A percentile compares a stretch with the other conserved stretches of the same genome.
phyloP scores from a whole-genome alignment of 1,139 yeast genomes.

The Pichia norvegensis region DNA sequence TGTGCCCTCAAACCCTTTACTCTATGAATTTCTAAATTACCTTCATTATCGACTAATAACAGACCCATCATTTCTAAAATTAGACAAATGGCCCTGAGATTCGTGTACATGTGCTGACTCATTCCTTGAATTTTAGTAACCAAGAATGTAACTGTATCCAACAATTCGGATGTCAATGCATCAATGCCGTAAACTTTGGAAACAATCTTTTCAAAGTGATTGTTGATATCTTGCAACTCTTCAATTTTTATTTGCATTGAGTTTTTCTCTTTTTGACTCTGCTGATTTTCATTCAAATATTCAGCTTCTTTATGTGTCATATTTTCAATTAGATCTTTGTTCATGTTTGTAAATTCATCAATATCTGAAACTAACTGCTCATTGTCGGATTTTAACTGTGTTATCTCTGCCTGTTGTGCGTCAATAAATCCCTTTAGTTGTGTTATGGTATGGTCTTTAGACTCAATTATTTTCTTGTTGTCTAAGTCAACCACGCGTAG shows the following conservation, averaged over 20 bases:
- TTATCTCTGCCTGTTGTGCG: slow-evolving; percentile 27
- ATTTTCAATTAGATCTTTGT: slow-evolving; percentile 57
- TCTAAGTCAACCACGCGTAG: slow-evolving; percentile 12
- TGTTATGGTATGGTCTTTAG: slow-evolving; percentile 24
- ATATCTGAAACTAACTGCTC: slow-evolving; percentile 25
- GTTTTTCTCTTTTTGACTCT: slow-evolving; percentile 43
- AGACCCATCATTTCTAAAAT: slow-evolving; percentile 77
- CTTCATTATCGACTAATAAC: slow-evolving; percentile 40
- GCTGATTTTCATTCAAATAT: slow-evolving; percentile 44
- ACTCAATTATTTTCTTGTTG: slow-evolving; percentile 18
- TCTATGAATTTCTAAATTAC: slow-evolving; percentile 43
- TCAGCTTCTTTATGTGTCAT: slow-evolving; percentile 59
- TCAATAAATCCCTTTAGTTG: slow-evolving; percentile 24
- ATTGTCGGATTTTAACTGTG: slow-evolving; percentile 24
- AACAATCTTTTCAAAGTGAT: slow-evolving; percentile 26
- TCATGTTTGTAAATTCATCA: slow-evolving; percentile 32
- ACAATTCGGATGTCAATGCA: slow-evolving; percentile 16
- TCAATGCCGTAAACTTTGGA: slow-evolving; percentile 27
- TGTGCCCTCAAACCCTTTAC: slow-evolving; percentile 62
- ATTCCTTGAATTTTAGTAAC: slow-evolving; percentile 30
- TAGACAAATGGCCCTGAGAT: slow-evolving; percentile 43
- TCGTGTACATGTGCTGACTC: slow-evolving; percentile 31
- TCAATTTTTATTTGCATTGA: slow-evolving; percentile 37
- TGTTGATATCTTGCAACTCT: slow-evolving; percentile 45
- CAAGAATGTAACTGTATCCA: slow-evolving; percentile 17